phyloP scores from a whole-genome alignment of 495 filamentous ascomycete genomes.

The Choiromyces venosus region DNA sequence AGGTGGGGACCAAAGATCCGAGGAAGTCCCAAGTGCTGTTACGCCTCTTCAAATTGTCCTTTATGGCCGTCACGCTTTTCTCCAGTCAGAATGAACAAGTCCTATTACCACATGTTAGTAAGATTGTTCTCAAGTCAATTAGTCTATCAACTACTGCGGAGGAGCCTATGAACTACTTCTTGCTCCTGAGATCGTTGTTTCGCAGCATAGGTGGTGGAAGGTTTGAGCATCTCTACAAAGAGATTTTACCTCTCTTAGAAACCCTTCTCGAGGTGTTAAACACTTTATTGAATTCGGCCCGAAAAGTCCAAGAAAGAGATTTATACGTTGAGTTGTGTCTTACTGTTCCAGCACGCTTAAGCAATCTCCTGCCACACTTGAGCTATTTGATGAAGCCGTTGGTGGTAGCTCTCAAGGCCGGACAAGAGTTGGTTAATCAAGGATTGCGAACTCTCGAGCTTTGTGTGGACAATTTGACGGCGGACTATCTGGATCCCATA shows the following conservation, averaged over 20 bases:
- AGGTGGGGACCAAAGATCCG: slow-evolving; percentile 85
- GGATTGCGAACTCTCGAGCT: slow-evolving; percentile 89
- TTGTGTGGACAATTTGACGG: slow-evolving; percentile 96
- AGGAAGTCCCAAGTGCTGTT: slow-evolving; percentile 86
- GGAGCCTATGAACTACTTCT: slow-evolving; percentile 98
- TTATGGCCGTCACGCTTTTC: slow-evolving; percentile 98
- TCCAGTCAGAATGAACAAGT: slow-evolving; percentile 92
- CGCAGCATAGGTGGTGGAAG: slow-evolving; percentile 93
- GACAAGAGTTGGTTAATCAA: slow-evolving; percentile 88
- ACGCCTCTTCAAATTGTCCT: slow-evolving; percentile 94
- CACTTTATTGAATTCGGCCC: slow-evolving; percentile 79
- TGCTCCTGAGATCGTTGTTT: slow-evolving; percentile 85
- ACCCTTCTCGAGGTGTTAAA: slow-evolving; percentile 97
- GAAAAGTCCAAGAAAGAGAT: slow-evolving; percentile 84
- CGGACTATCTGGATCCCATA: slow-evolving; percentile 96
- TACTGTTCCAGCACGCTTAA: slow-evolving; percentile 89
- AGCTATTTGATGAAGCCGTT: slow-evolving; percentile 96
- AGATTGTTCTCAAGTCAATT: slow-evolving; percentile 93
- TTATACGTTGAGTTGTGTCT: slow-evolving; percentile 95
- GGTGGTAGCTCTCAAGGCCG: slow-evolving; percentile 85
- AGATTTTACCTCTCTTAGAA: slow-evolving; percentile 90
- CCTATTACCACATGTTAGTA: slow-evolving; percentile 86
- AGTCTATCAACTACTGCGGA: slow-evolving; percentile 91
- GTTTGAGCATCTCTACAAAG: slow-evolving; percentile 96
- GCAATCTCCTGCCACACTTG: slow-evolving; percentile 93